Percentiles rank a stretch among this genome's conserved stretches.
Conservation (phyloP, 2,329 filamentous ascomycete genomes). For the Talaromyces sp. region DNA sequence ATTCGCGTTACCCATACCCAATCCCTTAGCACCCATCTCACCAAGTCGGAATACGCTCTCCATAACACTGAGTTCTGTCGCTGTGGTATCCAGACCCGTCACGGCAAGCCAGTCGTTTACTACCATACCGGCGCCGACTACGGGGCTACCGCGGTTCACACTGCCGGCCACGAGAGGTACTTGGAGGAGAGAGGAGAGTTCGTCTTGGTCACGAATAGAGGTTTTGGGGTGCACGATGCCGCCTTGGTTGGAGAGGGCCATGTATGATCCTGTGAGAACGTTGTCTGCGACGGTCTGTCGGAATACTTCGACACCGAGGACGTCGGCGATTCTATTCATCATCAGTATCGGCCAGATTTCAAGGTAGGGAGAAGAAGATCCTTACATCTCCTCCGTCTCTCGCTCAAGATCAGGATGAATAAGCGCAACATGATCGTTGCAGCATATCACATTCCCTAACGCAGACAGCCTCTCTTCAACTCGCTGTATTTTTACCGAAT, state of each 20-base stretch:
- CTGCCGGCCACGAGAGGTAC: slow-evolving; percentile 92
- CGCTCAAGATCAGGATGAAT: slow-evolving; percentile 95
- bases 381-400: slow-evolving; percentile 89
- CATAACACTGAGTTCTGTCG: slow-evolving; percentile 94
- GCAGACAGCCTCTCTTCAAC: slow-evolving; percentile 97
- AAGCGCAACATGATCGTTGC: slow-evolving; percentile 94
- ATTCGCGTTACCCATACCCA: slow-evolving; percentile 57
- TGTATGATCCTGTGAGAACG: slow-evolving; percentile 93
- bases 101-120: slow-evolving; percentile 98
- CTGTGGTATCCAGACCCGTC: slow-evolving; percentile 88
- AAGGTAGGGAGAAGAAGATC: background rate
- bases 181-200: slow-evolving; percentile 87
- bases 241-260: slow-evolving; percentile 92
- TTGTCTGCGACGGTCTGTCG: slow-evolving; percentile 94
- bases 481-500: slow-evolving; percentile 88
- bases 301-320: slow-evolving; percentile 63
- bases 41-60: slow-evolving; percentile 95
- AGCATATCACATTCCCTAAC: slow-evolving; percentile 93
- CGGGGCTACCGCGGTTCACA: slow-evolving; percentile 87
- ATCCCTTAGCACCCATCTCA: slow-evolving; percentile 69
- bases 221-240: slow-evolving; percentile 98
- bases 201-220: slow-evolving; percentile 94
- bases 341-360: background rate
- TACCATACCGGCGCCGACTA: slow-evolving; percentile 96
- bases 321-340: slow-evolving; percentile 69